Evolutionary conservation across 805 yeast species (phyloP).

Genomic region (Cyberlindnera maritima): DNA sequence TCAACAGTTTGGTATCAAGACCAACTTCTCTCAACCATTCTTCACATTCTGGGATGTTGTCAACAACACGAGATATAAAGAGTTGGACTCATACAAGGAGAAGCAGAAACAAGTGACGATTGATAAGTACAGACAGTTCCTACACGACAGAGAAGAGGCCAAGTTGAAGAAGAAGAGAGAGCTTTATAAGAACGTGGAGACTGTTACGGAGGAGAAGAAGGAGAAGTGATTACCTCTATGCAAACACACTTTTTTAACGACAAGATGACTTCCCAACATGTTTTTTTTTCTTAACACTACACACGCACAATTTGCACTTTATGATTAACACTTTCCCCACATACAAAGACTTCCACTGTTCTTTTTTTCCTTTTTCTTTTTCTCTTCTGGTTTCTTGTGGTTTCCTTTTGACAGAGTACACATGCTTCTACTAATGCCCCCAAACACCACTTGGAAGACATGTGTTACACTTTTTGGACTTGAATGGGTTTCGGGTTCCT

Average conservation of each 20-base stretch:
- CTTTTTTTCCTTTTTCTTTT: too few species aligned
- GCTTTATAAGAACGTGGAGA: slow-evolving; percentile 9
- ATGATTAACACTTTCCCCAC: too few species aligned
- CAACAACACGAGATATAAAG: slow-evolving; percentile 68
- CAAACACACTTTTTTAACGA: not conserved
- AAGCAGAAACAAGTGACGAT: slow-evolving; percentile 67
- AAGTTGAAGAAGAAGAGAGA: slow-evolving; percentile 28
- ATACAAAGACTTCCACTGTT: too few species aligned
- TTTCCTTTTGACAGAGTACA: too few species aligned
- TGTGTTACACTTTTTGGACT: too few species aligned
- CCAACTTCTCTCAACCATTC: slow-evolving; percentile 93
- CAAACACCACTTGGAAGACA: too few species aligned
- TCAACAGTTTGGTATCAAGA: slow-evolving; percentile 91
- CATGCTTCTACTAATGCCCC: too few species aligned
- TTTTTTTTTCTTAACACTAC: too few species aligned
- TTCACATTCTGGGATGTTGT: slow-evolving; percentile 89
- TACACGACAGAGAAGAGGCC: slow-evolving; percentile 36
- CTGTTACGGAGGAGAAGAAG: not conserved
- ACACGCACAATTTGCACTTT: too few species aligned
- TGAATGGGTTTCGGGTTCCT: too few species aligned
- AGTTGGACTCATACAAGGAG: slow-evolving; percentile 59
- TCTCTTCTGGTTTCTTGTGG: too few species aligned
- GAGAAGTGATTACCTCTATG: not conserved
- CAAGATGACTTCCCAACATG: not conserved
- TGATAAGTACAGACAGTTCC: slow-evolving; percentile 59